Evolutionary conservation across 2,329 filamentous ascomycete genomes (phyloP).

Genomic region (Penicillium concentricum): DNA sequence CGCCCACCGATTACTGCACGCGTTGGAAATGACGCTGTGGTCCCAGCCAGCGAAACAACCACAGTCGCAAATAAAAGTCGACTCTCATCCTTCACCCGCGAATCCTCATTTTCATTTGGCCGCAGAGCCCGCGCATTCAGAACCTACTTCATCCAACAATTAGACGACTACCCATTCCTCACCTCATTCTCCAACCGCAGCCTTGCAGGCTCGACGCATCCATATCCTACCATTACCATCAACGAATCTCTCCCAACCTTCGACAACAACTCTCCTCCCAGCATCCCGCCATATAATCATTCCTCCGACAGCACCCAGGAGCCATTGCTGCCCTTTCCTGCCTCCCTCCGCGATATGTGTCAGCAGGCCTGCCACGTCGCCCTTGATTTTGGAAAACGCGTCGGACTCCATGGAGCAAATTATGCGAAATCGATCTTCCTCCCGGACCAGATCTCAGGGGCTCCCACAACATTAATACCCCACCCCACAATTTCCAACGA

Average conservation of each 20-base stretch:
- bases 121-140: constrained; percentile 32
- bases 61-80: constrained; percentile 21
- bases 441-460: neutral
- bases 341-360: constrained; percentile 22
- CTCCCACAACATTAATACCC: neutral
- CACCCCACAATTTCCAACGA: neutral
- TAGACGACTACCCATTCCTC: constrained; percentile 28
- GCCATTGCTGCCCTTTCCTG: constrained; percentile 8
- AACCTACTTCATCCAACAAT: constrained; percentile 30
- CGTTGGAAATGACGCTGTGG: constrained; percentile 3
- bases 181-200: constrained; percentile 23
- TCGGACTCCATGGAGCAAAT: constrained; percentile 1
- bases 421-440: constrained; percentile 5
- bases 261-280: constrained; percentile 2
- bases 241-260: constrained; percentile 15
- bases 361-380: constrained; percentile 35
- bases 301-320: neutral
- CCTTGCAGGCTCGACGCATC: constrained; percentile 3
- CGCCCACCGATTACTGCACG: constrained; percentile 14
- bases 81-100: constrained; percentile 11
- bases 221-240: constrained; percentile 8
- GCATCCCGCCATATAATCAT: constrained; percentile 1
- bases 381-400: constrained; percentile 13
- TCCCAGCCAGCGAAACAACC: constrained; percentile 18
- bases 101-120: constrained; percentile 27